These are phyloP conservation scores for Hyphodiscus hymeniophilus DNA, from an alignment of 495 filamentous ascomycete species.

Conservation along the genomic window DNA sequence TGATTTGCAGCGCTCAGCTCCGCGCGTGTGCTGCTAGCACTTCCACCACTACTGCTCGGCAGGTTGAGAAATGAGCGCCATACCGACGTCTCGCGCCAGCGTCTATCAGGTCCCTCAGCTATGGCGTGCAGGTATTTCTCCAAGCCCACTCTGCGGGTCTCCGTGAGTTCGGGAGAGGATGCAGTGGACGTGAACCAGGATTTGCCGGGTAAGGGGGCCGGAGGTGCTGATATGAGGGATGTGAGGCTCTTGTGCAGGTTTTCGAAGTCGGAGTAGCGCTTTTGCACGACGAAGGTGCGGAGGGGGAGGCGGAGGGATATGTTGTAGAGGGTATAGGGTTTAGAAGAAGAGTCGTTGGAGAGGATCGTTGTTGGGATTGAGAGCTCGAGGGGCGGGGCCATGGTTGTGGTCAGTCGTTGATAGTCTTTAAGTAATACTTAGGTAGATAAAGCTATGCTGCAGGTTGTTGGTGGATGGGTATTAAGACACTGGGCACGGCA, in stretches of 20 bases:
- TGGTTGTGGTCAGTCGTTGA: constrained; percentile 25
- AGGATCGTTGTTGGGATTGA: constrained; percentile 70
- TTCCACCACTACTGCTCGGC: constrained; percentile 42
- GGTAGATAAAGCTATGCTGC: too few species aligned
- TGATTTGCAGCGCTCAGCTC: constrained; percentile 21
- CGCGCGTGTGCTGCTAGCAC: constrained; percentile 36
- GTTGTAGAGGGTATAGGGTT: constrained; percentile 87
- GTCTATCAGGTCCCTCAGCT: constrained; percentile 61
- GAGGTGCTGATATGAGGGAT: constrained; percentile 16
- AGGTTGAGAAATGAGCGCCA: constrained; percentile 88
- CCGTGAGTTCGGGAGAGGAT: constrained; percentile 66
- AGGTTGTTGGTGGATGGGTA: too few species aligned
- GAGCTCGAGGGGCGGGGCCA: constrained; percentile 74
- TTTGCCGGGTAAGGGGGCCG: constrained; percentile 60
- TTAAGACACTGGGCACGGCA: too few species aligned
- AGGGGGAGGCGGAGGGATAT: constrained; percentile 83
- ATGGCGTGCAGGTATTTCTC: constrained; percentile 79
- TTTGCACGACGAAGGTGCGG: constrained; percentile 76
- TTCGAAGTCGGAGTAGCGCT: constrained; percentile 91
- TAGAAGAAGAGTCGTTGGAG: constrained; percentile 40
- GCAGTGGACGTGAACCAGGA: constrained; percentile 80
- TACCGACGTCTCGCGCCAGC: constrained; percentile 77
- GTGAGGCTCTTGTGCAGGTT: constrained; percentile 62
- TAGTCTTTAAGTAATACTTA: too few species aligned
- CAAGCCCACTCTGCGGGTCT: constrained; percentile 65